Percentiles rank a stretch among this genome's conserved stretches.
These are phyloP conservation scores for Oryza punctata DNA, from an alignment of 176 grass and related monocot genomes.

Conservation along the genomic window DNA sequence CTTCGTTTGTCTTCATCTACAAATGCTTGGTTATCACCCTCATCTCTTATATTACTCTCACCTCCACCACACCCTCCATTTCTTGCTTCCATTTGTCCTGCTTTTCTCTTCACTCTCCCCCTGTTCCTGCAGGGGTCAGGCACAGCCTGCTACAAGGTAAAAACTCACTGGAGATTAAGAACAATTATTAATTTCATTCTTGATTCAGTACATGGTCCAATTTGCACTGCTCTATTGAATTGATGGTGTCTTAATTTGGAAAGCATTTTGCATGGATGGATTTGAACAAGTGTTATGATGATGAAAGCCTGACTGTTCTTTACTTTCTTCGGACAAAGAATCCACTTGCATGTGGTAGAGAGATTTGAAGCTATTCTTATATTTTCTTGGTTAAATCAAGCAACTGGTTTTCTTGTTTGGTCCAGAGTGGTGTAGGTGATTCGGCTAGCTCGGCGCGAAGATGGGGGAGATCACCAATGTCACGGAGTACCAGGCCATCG, in stretches of 20 bases:
- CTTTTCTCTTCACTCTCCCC: conserved; percentile 16
- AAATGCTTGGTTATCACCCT: conserved; percentile 17
- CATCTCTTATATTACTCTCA: conserved; percentile 54
- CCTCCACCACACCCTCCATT: conserved; percentile 39
- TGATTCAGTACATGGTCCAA: conserved; percentile 21
- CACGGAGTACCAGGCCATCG: conserved; percentile 85
- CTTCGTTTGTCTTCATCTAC: conserved; percentile 40
- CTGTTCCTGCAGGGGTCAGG: conserved; percentile 29
- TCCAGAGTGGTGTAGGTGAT: conserved; percentile 20
- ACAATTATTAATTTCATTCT: background rate
- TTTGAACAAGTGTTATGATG: background rate
- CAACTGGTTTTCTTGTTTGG: background rate
- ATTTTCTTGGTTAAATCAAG: background rate
- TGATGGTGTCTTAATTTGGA: background rate
- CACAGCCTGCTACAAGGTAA: conserved; percentile 31
- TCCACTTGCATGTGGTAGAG: background rate
- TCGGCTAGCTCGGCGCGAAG: background rate
- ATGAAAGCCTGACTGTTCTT: background rate
- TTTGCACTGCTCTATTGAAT: background rate
- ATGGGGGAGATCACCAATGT: conserved; percentile 93
- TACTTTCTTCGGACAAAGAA: background rate
- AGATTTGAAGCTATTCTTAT: background rate
- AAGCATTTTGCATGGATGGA: background rate
- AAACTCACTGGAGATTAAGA: background rate
- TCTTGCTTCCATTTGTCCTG: conserved; percentile 35